Evolutionary conservation across 345 rosid genomes (phyloP).

Genomic region (Gossypium anomalum): DNA sequence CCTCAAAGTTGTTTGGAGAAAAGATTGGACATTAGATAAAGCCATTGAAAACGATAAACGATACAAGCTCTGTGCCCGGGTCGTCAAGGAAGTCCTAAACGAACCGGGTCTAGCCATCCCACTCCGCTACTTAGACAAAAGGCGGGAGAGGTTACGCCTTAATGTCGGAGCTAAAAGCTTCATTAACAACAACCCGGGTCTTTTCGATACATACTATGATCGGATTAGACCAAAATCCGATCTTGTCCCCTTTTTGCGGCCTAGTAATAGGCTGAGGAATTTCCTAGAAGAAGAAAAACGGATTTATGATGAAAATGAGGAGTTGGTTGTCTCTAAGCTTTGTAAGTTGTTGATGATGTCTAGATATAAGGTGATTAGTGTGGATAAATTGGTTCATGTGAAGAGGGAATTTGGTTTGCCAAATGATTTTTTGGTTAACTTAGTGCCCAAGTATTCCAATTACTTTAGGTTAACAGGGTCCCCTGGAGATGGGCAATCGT

Average conservation of each 20-base stretch:
- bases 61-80: slow-evolving; percentile 58
- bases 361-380: slow-evolving; percentile 49
- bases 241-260: slow-evolving; percentile 49
- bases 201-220: slow-evolving; percentile 59
- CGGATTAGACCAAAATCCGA: slow-evolving; percentile 62
- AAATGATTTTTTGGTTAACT: slow-evolving; percentile 53
- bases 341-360: slow-evolving; percentile 88
- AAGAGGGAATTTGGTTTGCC: slow-evolving; percentile 93
- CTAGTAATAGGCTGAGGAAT: slow-evolving; percentile 42
- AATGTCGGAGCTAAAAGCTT: slow-evolving; percentile 43
- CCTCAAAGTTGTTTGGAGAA: slow-evolving; percentile 78
- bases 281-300: slow-evolving; percentile 67
- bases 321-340: slow-evolving; percentile 57
- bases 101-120: slow-evolving; percentile 81
- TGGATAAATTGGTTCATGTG: slow-evolving; percentile 66
- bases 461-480: slow-evolving; percentile 53
- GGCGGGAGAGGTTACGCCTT: slow-evolving; percentile 73
- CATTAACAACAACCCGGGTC: slow-evolving; percentile 46
- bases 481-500: slow-evolving; percentile 58
- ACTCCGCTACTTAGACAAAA: slow-evolving; percentile 61
- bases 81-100: slow-evolving; percentile 68
- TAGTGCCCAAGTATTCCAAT: slow-evolving; percentile 62
- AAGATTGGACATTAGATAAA: slow-evolving; percentile 59
- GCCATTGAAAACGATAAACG: slow-evolving; percentile 70
- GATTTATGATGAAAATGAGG: slow-evolving; percentile 46